phyloP scores from a whole-genome alignment of 441 rosid genomes.

The Kokia cookei region DNA sequence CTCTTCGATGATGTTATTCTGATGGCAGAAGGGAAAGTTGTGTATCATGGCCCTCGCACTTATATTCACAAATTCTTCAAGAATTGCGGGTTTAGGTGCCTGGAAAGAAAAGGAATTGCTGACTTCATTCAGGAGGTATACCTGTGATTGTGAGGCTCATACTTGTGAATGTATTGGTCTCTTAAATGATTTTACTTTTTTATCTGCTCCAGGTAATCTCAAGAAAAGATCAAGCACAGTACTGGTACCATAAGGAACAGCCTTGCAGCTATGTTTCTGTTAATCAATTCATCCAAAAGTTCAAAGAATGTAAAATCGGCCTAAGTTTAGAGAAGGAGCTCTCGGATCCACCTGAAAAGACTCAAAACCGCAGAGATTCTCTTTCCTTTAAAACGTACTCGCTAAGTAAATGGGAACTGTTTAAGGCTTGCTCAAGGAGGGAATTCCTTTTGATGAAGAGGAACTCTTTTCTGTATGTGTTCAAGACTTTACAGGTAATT shows the following conservation, averaged over 20 bases:
- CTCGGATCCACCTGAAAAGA: conserved; percentile 25
- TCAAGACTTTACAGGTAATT: conserved; percentile 40
- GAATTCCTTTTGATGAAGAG: conserved; percentile 54
- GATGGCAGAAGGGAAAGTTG: conserved; percentile 57
- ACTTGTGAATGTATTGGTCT: not conserved
- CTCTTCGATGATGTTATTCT: conserved; percentile 62
- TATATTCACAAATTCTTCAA: conserved; percentile 4
- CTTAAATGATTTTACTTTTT: not conserved
- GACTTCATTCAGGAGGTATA: conserved; percentile 31
- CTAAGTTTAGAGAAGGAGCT: conserved; percentile 27
- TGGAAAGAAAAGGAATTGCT: conserved; percentile 18
- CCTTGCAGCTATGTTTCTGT: conserved; percentile 34
- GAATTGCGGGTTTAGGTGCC: conserved; percentile 16
- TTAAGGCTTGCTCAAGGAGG: conserved; percentile 38
- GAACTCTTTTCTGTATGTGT: conserved; percentile 37
- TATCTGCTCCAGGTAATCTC: conserved; percentile 35
- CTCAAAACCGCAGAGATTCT: conserved; percentile 20
- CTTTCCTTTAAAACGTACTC: conserved; percentile 32
- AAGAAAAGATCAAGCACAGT: conserved; percentile 50
- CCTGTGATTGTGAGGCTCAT: not conserved
- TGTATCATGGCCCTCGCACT: conserved; percentile 56
- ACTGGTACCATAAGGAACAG: conserved; percentile 24
- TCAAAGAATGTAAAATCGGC: conserved; percentile 25
- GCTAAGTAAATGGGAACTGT: conserved; percentile 35
- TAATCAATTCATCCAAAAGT: conserved; percentile 28